These are phyloP conservation scores for Penicillium maclennaniae DNA, from an alignment of 495 filamentous ascomycete species.

Conservation along the genomic window DNA sequence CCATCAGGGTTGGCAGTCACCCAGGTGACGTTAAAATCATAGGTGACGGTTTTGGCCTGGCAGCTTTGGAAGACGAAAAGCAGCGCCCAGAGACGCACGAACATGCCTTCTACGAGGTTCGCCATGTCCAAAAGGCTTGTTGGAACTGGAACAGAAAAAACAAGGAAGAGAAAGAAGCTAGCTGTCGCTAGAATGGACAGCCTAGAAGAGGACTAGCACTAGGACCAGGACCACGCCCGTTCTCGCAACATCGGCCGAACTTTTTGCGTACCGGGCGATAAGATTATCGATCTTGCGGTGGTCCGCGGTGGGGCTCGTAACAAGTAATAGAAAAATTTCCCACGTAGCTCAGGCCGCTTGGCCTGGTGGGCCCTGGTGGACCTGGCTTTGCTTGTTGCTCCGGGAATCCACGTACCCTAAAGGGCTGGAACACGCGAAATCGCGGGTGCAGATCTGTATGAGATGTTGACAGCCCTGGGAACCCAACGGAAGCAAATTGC, in stretches of 20 bases:
- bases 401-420: neutral
- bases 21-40: constrained; percentile 80
- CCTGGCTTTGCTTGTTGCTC: neutral
- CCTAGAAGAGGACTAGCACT: neutral
- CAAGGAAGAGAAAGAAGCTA: neutral
- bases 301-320: constrained; percentile 1
- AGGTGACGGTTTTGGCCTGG: constrained; percentile 60
- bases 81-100: constrained; percentile 10
- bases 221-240: neutral
- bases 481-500: neutral
- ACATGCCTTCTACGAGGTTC: constrained; percentile 7
- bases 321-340: neutral
- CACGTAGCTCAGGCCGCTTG: constrained; percentile 3
- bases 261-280: constrained; percentile 6
- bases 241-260: neutral
- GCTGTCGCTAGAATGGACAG: neutral
- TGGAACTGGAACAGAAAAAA: neutral
- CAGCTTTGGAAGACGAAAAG: constrained; percentile 10
- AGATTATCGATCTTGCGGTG: constrained; percentile 22
- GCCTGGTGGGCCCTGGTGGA: neutral
- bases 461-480: neutral
- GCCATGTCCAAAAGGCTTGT: constrained; percentile 10
- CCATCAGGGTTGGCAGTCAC: constrained; percentile 78
- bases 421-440: neutral
- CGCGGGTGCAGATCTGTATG: neutral